A percentile compares a stretch with the other conserved stretches of the same genome.
phyloP scores from a whole-genome alignment of 106 monocot species.

The Dioscorea zingiberensis region DNA sequence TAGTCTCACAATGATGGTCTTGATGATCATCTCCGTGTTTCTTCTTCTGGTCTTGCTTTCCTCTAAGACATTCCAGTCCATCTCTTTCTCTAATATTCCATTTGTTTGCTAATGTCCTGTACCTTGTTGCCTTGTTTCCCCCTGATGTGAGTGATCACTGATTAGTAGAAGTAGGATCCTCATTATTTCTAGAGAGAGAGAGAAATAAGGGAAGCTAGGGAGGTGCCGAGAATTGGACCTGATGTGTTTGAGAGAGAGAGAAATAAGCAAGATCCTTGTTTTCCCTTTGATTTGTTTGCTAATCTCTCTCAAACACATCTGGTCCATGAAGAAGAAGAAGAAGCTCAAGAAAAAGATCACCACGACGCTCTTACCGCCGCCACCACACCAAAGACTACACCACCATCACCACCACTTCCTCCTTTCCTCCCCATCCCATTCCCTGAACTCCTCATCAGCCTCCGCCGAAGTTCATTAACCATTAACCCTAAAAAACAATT shows the following conservation, averaged over 20 bases:
- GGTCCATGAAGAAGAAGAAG: slow-evolving; percentile 41
- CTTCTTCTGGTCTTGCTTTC: slow-evolving; percentile 24
- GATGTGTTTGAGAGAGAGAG: too few relatives aligned
- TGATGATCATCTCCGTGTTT: slow-evolving; percentile 17
- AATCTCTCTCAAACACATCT: too few relatives aligned
- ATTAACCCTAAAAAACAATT: too few relatives aligned
- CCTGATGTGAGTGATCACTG: slow-evolving; percentile 88
- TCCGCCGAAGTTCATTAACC: slow-evolving; percentile 64
- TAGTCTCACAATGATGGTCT: background rate
- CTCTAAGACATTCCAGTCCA: slow-evolving; percentile 52
- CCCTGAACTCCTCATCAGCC: slow-evolving; percentile 50
- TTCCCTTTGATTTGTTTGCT: too few relatives aligned
- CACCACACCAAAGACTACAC: slow-evolving; percentile 13
- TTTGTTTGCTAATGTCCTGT: slow-evolving; percentile 65
- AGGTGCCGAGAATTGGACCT: too few relatives aligned
- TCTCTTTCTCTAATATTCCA: slow-evolving; percentile 58
- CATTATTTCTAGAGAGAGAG: slow-evolving; percentile 6
- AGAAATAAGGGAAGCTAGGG: too few relatives aligned
- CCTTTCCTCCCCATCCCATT: slow-evolving; percentile 3
- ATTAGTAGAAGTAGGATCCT: slow-evolving; percentile 5
- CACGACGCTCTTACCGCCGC: too few relatives aligned
- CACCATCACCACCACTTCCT: background rate
- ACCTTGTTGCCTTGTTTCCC: slow-evolving; percentile 50
- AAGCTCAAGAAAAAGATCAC: background rate
- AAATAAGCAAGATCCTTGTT: too few relatives aligned